Evolutionary conservation across 1,284 basidiomycete species (phyloP), one percentile per base, ranked within the genome.

Genomic region (Rhizoctonia solani): DNA sequence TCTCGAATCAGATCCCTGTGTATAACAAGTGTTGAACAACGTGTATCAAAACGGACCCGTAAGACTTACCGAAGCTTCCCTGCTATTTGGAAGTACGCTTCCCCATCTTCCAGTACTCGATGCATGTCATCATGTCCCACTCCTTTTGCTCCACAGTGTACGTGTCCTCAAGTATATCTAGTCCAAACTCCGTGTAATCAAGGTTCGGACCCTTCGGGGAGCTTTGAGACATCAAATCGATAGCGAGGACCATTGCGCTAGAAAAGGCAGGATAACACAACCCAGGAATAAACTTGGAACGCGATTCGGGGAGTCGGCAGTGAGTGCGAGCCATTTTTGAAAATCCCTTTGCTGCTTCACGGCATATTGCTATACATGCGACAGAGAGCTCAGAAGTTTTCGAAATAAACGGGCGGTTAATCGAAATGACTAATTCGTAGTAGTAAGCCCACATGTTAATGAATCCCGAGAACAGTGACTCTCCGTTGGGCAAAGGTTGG

Each of bases 1-100:
- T 53, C 50, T 29, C 50, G 50, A 4, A 53, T 23, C 25, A 53
- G 30, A 53, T 53, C 50, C n/a, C 50, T 53, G n/a, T n/a, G n/a
- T n/a, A n/a, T n/a, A n/a, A n/a, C n/a, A n/a, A n/a, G n/a, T n/a
- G n/a, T n/a, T n/a, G 25, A 50, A 50, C 23, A 50, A 25, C 6
- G 34, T 6, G 29, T 6, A 32, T 8, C 6, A 9, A 19, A 16
- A 30, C n/a, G n/a, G n/a, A n/a, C n/a, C n/a, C n/a, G n/a, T 6
- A 11, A 16, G 16, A 53, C 50, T 53, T 34, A 53, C 50, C 34
- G 50, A 30, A 53, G 30, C 19, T 30, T 53, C 27, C 50, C 50
- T 5, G 50, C 50, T 32, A 53, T 34, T 16, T 53, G 50, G 50
- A 30, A 53, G 5, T 30, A 32, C 29, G 3, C 19, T n/a, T 53